Base-by-base conservation (phyloP, 2,329 filamentous ascomycete genomes). In the Onygenales sp. region DNA sequence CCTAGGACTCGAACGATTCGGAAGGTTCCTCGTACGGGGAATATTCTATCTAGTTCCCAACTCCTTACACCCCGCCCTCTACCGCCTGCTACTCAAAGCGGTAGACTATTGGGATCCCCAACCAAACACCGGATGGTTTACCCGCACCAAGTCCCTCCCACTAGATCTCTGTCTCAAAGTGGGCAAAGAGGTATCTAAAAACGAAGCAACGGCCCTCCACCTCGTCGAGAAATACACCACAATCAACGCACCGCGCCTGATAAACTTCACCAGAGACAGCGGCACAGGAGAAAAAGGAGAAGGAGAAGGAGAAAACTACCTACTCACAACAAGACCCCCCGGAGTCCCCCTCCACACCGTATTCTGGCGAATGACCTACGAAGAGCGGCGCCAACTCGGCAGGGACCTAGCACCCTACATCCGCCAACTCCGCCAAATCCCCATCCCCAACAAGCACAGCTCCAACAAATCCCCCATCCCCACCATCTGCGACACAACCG, bases 121-220 rank as follows among this genome's bases (percentile, higher is more conserved):
- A 21, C 17, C 3, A 10, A 13, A 14, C 27, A 32, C 3, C 36
- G 42, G 13, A 2, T 44, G 2, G 2, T 44, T 3, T 44, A 44
- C 49, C 9, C 14, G 9, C 33, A 17, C 56, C 42, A 57, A 52
- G 40, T 48, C 17, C 37, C 51, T 58, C n/a, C 56, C 54, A 10
- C 32, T 52, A 17, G 56, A 54, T 31, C 54, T 58, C 9, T 57
- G 51, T 17, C 44, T 57, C 11, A 57, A 57, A 46, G 36, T 51
- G 11, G 54, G 56, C 14, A 6, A 13, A 7, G 42, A 42, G 14
- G 51, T 52, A 14, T 37, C 51, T 31, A 34, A 51, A 34, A 55
- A 56, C 32, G 56, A 57, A 48, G 56, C 53, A 2, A 55, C 56
- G 34, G 54, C 56, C 14, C 54, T 58, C 39, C 46, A 17, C 2